Conservation (phyloP, 441 rosid species). For the Populus hybrid region DNA sequence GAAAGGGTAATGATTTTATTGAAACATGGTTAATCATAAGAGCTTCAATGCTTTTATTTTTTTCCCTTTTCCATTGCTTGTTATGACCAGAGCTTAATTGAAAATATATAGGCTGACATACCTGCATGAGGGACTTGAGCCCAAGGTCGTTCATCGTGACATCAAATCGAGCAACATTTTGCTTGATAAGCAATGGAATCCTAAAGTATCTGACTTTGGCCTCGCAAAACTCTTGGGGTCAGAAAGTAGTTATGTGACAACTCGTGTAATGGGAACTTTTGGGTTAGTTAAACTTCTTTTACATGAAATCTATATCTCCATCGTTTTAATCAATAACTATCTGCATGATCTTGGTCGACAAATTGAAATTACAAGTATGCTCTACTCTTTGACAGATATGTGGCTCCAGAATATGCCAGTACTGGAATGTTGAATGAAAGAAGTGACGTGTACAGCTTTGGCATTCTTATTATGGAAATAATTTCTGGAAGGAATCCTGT, state of each 20-base stretch:
- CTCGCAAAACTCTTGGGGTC: constrained; percentile 69
- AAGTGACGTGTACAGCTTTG: constrained; percentile 69
- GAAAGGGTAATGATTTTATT: constrained; percentile 39
- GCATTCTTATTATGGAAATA: constrained; percentile 64
- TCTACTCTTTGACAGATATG: constrained; percentile 39
- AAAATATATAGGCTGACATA: constrained; percentile 43
- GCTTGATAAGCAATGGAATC: constrained; percentile 58
- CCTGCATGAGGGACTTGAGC: constrained; percentile 69
- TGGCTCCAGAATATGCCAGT: constrained; percentile 73
- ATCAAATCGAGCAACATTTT: constrained; percentile 67
- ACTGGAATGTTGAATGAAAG: constrained; percentile 71
- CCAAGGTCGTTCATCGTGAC: constrained; percentile 70
- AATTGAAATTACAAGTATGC: neutral
- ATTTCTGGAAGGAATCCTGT: constrained; percentile 64
- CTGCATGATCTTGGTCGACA: constrained; percentile 1
- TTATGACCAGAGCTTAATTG: constrained; percentile 6
- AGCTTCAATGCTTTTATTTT: neutral
- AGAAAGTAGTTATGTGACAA: constrained; percentile 59
- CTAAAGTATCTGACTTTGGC: constrained; percentile 71
- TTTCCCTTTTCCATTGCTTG: neutral
- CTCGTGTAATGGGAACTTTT: constrained; percentile 78
- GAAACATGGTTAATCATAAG: neutral
- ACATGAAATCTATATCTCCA: neutral
- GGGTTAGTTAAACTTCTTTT: constrained; percentile 40
- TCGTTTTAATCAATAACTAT: neutral